Base-by-base conservation (phyloP, 1,284 basidiomycete genomes). In the Austroboletus novae-zelandiae region DNA sequence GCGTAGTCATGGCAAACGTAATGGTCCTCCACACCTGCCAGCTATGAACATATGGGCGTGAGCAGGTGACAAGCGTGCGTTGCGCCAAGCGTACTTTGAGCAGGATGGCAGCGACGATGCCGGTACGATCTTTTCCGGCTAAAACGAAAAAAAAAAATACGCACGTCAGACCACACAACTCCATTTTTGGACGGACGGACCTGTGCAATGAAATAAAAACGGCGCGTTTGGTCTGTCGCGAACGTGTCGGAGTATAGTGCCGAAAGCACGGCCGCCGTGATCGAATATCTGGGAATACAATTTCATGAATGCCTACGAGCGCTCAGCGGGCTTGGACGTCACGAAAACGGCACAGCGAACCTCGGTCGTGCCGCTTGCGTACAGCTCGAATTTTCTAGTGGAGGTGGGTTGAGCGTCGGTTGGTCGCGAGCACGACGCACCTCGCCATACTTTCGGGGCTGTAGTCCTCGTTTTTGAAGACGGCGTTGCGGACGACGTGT, bases 121-220 rank as follows among this genome's bases (percentile, higher is more conserved):
- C 89, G 3, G 88, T 91, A 56, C 88, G 72, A 67, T 91, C 89
- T 66, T 90, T 91, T 9, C 89, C 89, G 45, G 79, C 80, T 80
- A 23, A 23, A 23, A 23, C 20, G 20, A 23, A 23, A 23, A 23
- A 23, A 23, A 23, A 23, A 23, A 23, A 23, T 5, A 23, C 20
- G 20, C 20, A 23, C 20, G 20, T 23, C 20, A 23, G 20, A 23
- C 20, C 4, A 23, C 20, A 23, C 20, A 5, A 23, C 20, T 23
- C 5, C 20, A n/a, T 15, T 37, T 15, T 25, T n/a, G 11, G 4
- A 42, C 7, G 11, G 15, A 53, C 66, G 20, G 43, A 66, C 87
- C 86, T 50, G 87, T 91, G 57, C 87, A 90, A 59, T 90, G 87
- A 56, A 90, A 86, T 30, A 90, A 54, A 55, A 77, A 84, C 0